Conservation (phyloP, 2,329 filamentous ascomycete species). For the Pseudogymnoascus pannorum region DNA sequence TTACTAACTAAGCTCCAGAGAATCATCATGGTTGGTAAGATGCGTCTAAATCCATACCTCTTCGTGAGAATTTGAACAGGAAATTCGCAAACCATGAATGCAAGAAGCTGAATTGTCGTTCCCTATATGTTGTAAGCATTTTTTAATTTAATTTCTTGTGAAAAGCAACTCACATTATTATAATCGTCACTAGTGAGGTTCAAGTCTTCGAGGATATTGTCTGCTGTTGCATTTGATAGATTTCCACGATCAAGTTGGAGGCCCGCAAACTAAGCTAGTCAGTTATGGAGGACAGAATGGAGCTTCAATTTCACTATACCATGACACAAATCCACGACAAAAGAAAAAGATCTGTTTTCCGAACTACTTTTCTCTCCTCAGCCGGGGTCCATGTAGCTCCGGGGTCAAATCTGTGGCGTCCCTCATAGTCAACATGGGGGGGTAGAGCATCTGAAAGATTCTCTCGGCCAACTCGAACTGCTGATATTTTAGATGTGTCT, state of each 20-base stretch:
- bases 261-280: conserved; percentile 45
- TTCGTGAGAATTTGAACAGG: conserved; percentile 53
- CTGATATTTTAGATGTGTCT: conserved; percentile 15
- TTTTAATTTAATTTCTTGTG: conserved; percentile 27
- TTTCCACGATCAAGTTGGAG: conserved; percentile 59
- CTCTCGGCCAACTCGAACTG: conserved; percentile 16
- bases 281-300: conserved; percentile 28
- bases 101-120: conserved; percentile 47
- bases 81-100: conserved; percentile 49
- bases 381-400: conserved; percentile 45
- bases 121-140: conserved; percentile 26
- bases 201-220: conserved; percentile 52
- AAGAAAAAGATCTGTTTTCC: conserved; percentile 42
- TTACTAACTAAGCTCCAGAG: conserved; percentile 41
- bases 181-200: conserved; percentile 44
- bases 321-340: conserved; percentile 39
- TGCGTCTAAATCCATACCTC: conserved; percentile 47
- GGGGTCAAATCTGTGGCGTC: conserved; percentile 43
- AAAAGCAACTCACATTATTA: conserved; percentile 40
- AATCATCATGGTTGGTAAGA: conserved; percentile 47
- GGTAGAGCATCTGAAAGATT: conserved; percentile 24
- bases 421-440: conserved; percentile 38
- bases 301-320: conserved; percentile 27
- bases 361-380: conserved; percentile 49
- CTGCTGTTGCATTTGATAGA: conserved; percentile 53